Base-by-base conservation (phyloP, 495 filamentous ascomycete species). In the Lasiosphaeris hirsuta region DNA sequence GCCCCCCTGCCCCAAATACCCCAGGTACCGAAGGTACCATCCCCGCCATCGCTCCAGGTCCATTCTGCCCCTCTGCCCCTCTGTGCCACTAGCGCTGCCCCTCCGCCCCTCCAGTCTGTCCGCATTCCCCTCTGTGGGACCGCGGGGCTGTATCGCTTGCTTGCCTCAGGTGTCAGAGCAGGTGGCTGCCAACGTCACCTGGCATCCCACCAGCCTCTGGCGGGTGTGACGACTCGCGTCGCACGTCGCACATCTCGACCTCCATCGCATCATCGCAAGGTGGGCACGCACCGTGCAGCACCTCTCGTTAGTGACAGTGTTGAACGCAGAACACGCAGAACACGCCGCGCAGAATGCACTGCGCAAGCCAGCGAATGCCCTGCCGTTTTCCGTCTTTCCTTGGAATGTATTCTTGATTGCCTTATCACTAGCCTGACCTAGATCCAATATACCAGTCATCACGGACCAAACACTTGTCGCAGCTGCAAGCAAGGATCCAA, bases 191-290 rank as follows among this genome's bases (percentile, higher is more conserved):
- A 30, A 30, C 23, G 23, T 33, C 44, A 11, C 46, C 55, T 40
- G 37, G 36, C 46, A 8, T 37, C 45, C 37, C 44, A 47, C 48
- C 43, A 41, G 19, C 54, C 43, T 19, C 40, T n/a, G 52, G 37
- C 41, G 18, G 48, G 40, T 57, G 59, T 57, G 57, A 60, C 57
- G 51, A 60, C 42, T 48, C 51, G 50, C 54, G 59, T 61, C 46
- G 52, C 59, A 61, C 5, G 30, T 58, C 37, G 19, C 30, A 11
- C 19, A 23, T 56, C 42, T 18, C 19, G 38, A 48, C 14, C 51
- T 38, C 38, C 37, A 33, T 41, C 30, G 23, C 23, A 30, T 30
- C 23, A 30, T 30, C 23, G 23, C 23, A 30, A 30, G 23, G 37
- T 10, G 19, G 34, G 35, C 38, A 14, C 43, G 40, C 36, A 61